Conservation (phyloP, 2,329 filamentous ascomycete species). For the Scortechinia acanthostroma region DNA sequence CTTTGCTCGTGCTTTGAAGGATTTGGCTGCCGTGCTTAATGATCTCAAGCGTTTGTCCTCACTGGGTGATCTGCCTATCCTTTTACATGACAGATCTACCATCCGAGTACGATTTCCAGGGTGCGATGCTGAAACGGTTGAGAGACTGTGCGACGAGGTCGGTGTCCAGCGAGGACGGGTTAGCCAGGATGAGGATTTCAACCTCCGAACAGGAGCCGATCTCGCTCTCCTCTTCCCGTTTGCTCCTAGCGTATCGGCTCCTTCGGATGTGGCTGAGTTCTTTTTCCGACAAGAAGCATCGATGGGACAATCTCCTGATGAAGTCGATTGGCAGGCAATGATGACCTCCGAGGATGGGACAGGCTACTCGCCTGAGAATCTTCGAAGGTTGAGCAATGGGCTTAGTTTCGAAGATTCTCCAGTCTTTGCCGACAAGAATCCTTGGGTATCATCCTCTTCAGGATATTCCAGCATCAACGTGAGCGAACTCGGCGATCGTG, state of each 20-base stretch:
- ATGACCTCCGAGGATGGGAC: neutral
- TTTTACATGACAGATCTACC: constrained; percentile 53
- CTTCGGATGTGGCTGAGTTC: neutral
- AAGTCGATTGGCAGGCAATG: neutral
- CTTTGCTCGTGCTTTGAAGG: constrained; percentile 79
- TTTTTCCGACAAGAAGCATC: neutral
- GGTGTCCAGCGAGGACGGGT: constrained; percentile 76
- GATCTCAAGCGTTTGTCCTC: constrained; percentile 73
- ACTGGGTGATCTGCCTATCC: constrained; percentile 78
- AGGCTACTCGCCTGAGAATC: neutral
- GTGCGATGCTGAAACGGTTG: constrained; percentile 76
- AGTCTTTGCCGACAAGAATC: neutral
- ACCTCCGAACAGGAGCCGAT: constrained; percentile 56
- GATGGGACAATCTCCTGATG: neutral
- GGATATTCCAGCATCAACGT: constrained; percentile 2
- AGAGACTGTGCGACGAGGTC: constrained; percentile 77
- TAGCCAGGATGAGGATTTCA: constrained; percentile 70
- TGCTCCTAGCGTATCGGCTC: constrained; percentile 43
- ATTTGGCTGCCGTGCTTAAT: constrained; percentile 70
- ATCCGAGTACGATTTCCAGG: constrained; percentile 82
- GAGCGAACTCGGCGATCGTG: neutral
- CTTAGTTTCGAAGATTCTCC: neutral
- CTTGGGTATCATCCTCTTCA: neutral
- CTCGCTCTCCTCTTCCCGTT: constrained; percentile 81
- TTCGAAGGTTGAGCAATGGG: neutral